phyloP scores from a whole-genome alignment of 148 eudicot genomes.

The Vaccinium myrtillus region DNA sequence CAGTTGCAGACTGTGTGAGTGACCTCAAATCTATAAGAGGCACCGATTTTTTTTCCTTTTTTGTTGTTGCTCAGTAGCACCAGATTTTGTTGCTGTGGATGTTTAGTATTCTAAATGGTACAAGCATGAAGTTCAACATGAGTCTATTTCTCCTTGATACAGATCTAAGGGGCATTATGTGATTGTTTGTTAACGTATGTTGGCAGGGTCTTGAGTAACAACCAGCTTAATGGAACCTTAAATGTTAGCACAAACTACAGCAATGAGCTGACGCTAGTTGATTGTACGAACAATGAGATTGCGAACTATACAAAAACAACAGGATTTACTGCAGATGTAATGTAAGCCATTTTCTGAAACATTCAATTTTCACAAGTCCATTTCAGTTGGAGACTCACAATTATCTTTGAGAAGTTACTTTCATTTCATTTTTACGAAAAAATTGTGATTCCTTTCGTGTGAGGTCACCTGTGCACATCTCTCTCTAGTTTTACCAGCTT shows the following conservation, averaged over 20 bases:
- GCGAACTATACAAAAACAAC: slow-evolving; percentile 26
- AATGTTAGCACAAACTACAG: slow-evolving; percentile 42
- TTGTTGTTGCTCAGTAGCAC: neutral
- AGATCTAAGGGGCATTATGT: neutral
- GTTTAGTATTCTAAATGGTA: neutral
- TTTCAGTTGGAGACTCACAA: neutral
- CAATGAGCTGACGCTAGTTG: slow-evolving; percentile 45
- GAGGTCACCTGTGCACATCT: neutral
- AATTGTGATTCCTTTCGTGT: neutral
- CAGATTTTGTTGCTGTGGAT: neutral
- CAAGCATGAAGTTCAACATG: neutral
- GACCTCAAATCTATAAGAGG: neutral
- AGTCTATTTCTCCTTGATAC: neutral
- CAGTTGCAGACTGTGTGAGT: slow-evolving; percentile 45
- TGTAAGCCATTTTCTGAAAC: slow-evolving; percentile 28
- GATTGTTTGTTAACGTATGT: slow-evolving; percentile 8
- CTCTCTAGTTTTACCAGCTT: neutral
- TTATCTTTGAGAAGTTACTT: neutral
- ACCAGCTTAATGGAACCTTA: slow-evolving; percentile 57
- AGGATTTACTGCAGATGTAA: slow-evolving; percentile 26
- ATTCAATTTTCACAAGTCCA: neutral
- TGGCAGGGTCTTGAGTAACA: slow-evolving; percentile 57
- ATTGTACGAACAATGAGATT: slow-evolving; percentile 57
- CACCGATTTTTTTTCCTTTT: neutral
- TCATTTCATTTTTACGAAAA: too few species aligned